A percentile compares a stretch with the other conserved stretches of the same genome.
Evolutionary conservation across 441 rosid species (phyloP).

Genomic region (Sinapis alba): DNA sequence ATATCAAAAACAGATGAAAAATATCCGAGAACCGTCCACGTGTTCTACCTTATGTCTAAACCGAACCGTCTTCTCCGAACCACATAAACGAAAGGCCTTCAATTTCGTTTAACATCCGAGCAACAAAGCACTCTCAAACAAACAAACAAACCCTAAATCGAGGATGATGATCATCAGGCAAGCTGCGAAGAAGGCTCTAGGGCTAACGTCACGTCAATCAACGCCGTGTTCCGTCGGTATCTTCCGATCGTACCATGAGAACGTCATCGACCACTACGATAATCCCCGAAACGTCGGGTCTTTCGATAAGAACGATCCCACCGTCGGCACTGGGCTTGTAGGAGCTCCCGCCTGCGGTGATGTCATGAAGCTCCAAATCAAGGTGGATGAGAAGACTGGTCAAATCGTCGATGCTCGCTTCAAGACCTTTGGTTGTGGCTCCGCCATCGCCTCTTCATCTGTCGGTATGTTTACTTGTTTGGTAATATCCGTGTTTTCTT

Average conservation of each 20-base stretch:
- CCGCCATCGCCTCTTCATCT: slow-evolving; percentile 96
- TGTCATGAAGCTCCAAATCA: slow-evolving; percentile 96
- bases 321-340: slow-evolving; percentile 85
- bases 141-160: background rate
- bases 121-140: background rate
- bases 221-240: slow-evolving; percentile 40
- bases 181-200: slow-evolving; percentile 49
- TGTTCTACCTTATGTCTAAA: background rate
- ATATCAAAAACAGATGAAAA: background rate
- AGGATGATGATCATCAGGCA: slow-evolving; percentile 48
- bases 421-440: slow-evolving; percentile 96
- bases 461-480: slow-evolving; percentile 53
- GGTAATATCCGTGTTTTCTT: background rate
- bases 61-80: background rate
- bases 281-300: slow-evolving; percentile 93
- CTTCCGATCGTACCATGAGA: slow-evolving; percentile 75
- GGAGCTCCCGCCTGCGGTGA: slow-evolving; percentile 99
- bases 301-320: slow-evolving; percentile 84
- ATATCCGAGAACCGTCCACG: slow-evolving; percentile 3
- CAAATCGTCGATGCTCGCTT: slow-evolving; percentile 87
- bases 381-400: slow-evolving; percentile 82
- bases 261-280: slow-evolving; percentile 90
- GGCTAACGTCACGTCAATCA: slow-evolving; percentile 43
- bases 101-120: background rate
- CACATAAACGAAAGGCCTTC: background rate